A percentile compares a stretch with the other conserved stretches of the same genome.
phyloP scores from a whole-genome alignment of 176 grass and related monocot species.

The Chloris gayana region DNA sequence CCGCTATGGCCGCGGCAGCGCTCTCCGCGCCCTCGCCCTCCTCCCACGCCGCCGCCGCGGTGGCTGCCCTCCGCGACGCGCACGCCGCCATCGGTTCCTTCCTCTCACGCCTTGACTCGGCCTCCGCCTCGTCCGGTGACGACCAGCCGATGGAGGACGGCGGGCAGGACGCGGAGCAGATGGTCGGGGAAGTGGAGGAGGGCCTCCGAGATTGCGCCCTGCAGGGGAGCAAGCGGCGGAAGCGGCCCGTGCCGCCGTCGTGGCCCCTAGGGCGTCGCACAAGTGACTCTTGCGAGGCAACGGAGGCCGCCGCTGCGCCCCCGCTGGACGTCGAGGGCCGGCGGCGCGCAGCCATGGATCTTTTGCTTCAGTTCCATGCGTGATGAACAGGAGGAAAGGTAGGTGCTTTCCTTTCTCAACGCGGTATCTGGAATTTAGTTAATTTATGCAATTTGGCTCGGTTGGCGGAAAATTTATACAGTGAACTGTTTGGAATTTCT shows the following conservation, averaged over 20 bases:
- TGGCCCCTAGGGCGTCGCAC: constrained; percentile 27
- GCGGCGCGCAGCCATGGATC: constrained; percentile 40
- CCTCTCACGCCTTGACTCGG: constrained; percentile 27
- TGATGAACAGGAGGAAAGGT: constrained; percentile 23
- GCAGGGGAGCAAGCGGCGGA: constrained; percentile 38
- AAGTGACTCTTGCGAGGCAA: background rate
- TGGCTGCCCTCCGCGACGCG: constrained; percentile 33
- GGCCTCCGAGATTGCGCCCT: constrained; percentile 23
- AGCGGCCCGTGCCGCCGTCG: constrained; percentile 32
- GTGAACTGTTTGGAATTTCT: background rate
- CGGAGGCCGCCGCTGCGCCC: background rate
- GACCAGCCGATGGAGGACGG: constrained; percentile 29
- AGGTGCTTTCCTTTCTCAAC: background rate
- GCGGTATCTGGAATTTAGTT: background rate
- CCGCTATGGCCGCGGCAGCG: constrained; percentile 17
- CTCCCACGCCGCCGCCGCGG: constrained; percentile 27
- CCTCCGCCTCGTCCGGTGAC: background rate
- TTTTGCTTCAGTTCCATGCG: constrained; percentile 37
- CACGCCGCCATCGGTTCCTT: constrained; percentile 38
- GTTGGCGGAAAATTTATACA: background rate
- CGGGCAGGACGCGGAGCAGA: background rate
- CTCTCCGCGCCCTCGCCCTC: constrained; percentile 17
- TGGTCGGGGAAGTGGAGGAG: constrained; percentile 39
- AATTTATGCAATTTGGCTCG: background rate
- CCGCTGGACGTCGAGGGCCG: constrained; percentile 6